Evolutionary conservation across 2,329 filamentous ascomycete species (phyloP), one percentile per base, ranked within the genome.

Genomic region (Fusarium sp.): DNA sequence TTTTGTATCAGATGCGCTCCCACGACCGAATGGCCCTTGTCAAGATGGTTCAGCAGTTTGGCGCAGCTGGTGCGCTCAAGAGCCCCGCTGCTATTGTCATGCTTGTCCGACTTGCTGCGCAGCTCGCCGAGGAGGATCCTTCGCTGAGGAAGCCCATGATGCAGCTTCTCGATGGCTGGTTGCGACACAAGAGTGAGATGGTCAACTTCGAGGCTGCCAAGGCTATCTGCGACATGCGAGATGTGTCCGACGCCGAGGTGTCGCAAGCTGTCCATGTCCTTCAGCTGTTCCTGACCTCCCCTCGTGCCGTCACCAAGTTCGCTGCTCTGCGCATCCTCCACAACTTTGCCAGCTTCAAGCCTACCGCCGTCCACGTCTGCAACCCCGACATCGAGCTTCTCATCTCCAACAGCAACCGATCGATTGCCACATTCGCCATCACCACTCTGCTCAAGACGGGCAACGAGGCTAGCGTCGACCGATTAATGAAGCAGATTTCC

Each of bases 21-120:
- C 95, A 98, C 83, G 97, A 99, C 84, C 92, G 97, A 79, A 99
- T 99, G 97, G 95, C 97, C 25, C 86, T 99, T 78, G 96, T 98
- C 71, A 99, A 99, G 90, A 98, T 99, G 97, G 96, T 99, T n/a
- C 97, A 99, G 86, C 97, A 99, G 84, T 98, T 98, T 82, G 95
- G 95, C 62, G 92, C 93, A 63, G 91, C 95, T 18, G 97, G 97
- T 68, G 95, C 95, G 13, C 93, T 98, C 72, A 98, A 98, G 91
- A 98, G 94, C 84, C 95, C 97, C 23, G 94, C 96, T 70, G 97
- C 95, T 37, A 93, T 95, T 68, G 91, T 99, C 60, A 92, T 99
- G 90, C 89, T 99, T 32, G 97, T 99, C 65, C 91, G 97, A 77
- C 86, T 99, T 75, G 97, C 97, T 37, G 94, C 96, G 48, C 97